Evolutionary conservation across 345 rosid genomes (phyloP).

Genomic region (Dovyalis caffra): DNA sequence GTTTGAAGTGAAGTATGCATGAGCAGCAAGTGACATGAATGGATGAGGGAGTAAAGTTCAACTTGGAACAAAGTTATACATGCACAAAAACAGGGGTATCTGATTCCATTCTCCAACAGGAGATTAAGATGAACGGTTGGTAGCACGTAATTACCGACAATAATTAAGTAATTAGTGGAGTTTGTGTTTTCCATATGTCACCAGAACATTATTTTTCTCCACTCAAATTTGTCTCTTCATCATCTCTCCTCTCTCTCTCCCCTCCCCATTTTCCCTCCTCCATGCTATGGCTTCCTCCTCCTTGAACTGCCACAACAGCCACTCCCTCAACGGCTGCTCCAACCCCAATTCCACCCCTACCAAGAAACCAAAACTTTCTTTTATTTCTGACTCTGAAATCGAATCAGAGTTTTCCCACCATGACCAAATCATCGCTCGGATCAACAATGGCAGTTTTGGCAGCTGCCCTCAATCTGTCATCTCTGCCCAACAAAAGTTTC

Average conservation of each 20-base stretch:
- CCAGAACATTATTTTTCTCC: conserved; percentile 4
- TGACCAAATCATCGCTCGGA: conserved; percentile 54
- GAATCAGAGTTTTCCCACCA: conserved; percentile 80
- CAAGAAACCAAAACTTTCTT: conserved; percentile 41
- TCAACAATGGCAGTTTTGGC: conserved; percentile 96
- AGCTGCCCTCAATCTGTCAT: conserved; percentile 70
- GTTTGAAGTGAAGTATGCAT: too few species aligned
- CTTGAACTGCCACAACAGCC: conserved; percentile 28
- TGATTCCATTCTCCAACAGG: not conserved
- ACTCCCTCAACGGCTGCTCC: conserved; percentile 12
- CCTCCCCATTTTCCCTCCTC: not conserved
- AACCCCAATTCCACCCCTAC: conserved; percentile 8
- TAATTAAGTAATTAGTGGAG: not conserved
- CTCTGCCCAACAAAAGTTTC: conserved; percentile 64
- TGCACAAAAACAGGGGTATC: not conserved
- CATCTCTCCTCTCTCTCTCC: not conserved
- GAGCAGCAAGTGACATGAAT: too few species aligned
- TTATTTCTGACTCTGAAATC: conserved; percentile 45
- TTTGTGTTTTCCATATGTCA: conserved; percentile 13
- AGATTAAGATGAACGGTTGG: not conserved
- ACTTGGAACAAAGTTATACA: not conserved
- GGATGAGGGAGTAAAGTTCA: too few species aligned
- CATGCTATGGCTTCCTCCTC: not conserved
- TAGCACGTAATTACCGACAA: not conserved
- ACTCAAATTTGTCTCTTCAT: not conserved